Percentiles rank a stretch among this genome's conserved stretches.
phyloP scores from a whole-genome alignment of 768 basidiomycete genomes.

The Phallus indusiatus region DNA sequence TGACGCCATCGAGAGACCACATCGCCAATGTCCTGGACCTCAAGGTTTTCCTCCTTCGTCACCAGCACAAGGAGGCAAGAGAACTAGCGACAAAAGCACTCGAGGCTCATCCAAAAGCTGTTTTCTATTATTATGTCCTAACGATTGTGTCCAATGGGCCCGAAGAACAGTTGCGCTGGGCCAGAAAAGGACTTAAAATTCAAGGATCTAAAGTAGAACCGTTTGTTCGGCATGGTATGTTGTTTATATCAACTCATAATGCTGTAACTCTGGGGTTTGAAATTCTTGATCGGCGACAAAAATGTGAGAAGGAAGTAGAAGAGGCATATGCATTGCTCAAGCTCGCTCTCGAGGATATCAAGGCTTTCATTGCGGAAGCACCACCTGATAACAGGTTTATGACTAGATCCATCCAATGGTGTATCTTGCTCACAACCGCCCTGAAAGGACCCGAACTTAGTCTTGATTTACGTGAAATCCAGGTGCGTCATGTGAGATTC shows the following conservation, averaged over 20 bases:
- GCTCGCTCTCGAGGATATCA: constrained; percentile 53
- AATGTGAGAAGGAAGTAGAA: constrained; percentile 34
- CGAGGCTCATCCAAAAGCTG: constrained; percentile 45
- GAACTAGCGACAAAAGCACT: constrained; percentile 33
- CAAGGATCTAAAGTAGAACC: constrained; percentile 32
- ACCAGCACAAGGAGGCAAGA: constrained; percentile 37
- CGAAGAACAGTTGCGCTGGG: constrained; percentile 44
- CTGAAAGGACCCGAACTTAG: constrained; percentile 43
- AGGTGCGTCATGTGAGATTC: constrained; percentile 25
- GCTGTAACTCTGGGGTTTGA: constrained; percentile 45
- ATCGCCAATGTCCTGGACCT: constrained; percentile 57
- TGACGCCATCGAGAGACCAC: constrained; percentile 36
- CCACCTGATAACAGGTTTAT: constrained; percentile 56
- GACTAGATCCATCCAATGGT: constrained; percentile 52
- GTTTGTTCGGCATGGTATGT: constrained; percentile 46
- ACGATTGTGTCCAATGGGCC: constrained; percentile 35
- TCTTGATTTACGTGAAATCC: constrained; percentile 38
- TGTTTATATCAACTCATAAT: constrained; percentile 52
- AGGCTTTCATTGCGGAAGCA: constrained; percentile 41
- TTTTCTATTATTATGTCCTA: constrained; percentile 58
- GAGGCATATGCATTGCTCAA: constrained; percentile 53
- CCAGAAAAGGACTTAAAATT: constrained; percentile 59
- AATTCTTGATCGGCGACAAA: background rate
- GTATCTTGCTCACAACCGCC: constrained; percentile 42
- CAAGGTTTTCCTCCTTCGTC: constrained; percentile 45